Evolutionary conservation across 108 stramenopile genomes (phyloP).

Genomic region (Fragilaria radians): DNA sequence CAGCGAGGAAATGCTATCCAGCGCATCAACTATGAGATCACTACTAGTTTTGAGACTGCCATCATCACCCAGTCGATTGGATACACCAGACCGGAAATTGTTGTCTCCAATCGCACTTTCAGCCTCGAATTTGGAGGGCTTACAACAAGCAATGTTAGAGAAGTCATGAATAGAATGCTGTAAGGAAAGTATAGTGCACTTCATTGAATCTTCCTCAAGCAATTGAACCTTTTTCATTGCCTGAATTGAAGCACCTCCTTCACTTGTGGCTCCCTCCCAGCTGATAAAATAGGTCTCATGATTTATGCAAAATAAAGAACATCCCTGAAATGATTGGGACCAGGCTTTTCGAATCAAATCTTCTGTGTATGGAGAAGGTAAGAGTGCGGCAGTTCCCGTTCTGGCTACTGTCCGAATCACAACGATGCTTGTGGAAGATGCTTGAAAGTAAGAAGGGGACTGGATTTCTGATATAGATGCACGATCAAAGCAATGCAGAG

Average conservation of each 20-base stretch:
- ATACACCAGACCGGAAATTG: too few relatives aligned
- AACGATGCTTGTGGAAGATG: not conserved
- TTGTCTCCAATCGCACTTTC: slow-evolving; percentile 22
- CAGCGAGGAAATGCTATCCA: slow-evolving; percentile 40
- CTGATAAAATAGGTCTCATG: slow-evolving; percentile 48
- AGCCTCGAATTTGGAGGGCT: too few relatives aligned
- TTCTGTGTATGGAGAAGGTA: slow-evolving; percentile 18
- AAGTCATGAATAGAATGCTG: slow-evolving; percentile 15
- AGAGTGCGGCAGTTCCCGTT: not conserved
- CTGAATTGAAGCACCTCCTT: slow-evolving; percentile 44
- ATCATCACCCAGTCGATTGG: too few relatives aligned
- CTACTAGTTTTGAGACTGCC: not conserved
- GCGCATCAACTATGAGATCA: slow-evolving; percentile 34
- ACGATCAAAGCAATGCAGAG: not conserved
- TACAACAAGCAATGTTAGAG: not conserved
- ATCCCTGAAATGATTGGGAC: slow-evolving; percentile 34
- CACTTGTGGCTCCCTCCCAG: slow-evolving; percentile 68
- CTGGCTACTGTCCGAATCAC: not conserved
- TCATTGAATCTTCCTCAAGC: not conserved
- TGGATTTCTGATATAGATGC: not conserved
- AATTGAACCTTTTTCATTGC: too few relatives aligned
- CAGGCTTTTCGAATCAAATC: slow-evolving; percentile 5
- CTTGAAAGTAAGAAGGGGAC: slow-evolving; percentile 2
- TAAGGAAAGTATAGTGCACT: slow-evolving; percentile 8
- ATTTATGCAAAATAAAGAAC: slow-evolving; percentile 46